Evolutionary conservation across 495 filamentous ascomycete species (phyloP).

Genomic region (Lichina pygmaea): DNA sequence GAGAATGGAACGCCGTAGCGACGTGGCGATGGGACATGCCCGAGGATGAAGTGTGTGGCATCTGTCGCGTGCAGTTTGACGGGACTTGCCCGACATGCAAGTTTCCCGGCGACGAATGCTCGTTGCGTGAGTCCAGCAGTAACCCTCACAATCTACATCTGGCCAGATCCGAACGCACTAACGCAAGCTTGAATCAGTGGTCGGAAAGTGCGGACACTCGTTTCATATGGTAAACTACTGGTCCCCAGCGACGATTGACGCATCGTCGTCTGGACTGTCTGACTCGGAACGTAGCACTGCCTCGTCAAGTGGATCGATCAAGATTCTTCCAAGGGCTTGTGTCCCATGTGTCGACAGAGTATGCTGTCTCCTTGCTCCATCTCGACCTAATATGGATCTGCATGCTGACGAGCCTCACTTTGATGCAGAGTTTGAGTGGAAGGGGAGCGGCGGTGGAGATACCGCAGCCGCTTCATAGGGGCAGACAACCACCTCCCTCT

Average conservation of each 20-base stretch:
- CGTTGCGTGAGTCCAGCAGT: conserved; percentile 34
- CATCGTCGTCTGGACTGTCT: neutral
- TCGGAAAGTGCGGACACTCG: conserved; percentile 85
- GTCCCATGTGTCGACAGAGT: conserved; percentile 97
- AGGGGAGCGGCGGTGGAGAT: neutral
- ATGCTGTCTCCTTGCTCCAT: conserved; percentile 11
- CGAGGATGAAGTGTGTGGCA: conserved; percentile 93
- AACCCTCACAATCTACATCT: too few relatives aligned
- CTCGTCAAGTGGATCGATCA: conserved; percentile 89
- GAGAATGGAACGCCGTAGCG: conserved; percentile 76
- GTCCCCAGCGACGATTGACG: neutral
- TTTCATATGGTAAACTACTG: conserved; percentile 59
- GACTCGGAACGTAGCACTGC: conserved; percentile 39
- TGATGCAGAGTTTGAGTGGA: conserved; percentile 3
- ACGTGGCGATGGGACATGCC: conserved; percentile 96
- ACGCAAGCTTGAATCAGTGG: conserved; percentile 25
- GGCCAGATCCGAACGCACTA: too few relatives aligned
- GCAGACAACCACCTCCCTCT: too few relatives aligned
- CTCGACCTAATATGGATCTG: neutral
- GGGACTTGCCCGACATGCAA: conserved; percentile 95
- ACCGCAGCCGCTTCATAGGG: too few relatives aligned
- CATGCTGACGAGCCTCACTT: neutral
- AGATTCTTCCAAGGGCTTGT: conserved; percentile 76
- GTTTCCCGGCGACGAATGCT: conserved; percentile 90
- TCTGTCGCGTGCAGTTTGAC: conserved; percentile 95